A percentile compares a stretch with the other conserved stretches of the same genome.
Conservation (phyloP, 345 rosid species). For the Crucihimalaya himalaica region DNA sequence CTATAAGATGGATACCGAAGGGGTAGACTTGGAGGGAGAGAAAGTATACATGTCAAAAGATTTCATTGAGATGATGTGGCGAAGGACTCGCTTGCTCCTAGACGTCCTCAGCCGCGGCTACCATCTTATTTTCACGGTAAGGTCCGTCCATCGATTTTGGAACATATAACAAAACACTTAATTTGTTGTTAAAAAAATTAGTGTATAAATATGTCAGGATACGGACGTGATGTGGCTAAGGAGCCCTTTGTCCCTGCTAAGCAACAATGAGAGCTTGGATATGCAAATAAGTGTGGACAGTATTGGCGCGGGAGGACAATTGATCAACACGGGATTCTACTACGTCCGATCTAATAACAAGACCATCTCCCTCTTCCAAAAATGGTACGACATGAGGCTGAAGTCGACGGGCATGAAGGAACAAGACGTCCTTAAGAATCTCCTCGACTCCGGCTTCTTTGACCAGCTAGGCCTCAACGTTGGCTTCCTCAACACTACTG, state of each 20-base stretch:
- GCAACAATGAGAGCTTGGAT: conserved; percentile 47
- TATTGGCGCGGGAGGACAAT: conserved; percentile 36
- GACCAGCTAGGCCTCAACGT: conserved; percentile 46
- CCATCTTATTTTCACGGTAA: conserved; percentile 71
- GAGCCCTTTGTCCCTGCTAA: conserved; percentile 54
- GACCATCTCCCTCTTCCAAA: conserved; percentile 57
- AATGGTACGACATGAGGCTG: conserved; percentile 66
- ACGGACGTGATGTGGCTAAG: conserved; percentile 79
- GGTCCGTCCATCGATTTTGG: background rate
- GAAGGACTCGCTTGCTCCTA: conserved; percentile 60
- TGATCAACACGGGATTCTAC: conserved; percentile 76
- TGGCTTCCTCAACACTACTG: conserved; percentile 53
- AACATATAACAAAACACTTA: background rate
- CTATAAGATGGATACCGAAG: conserved; percentile 58
- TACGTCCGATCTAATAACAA: conserved; percentile 64
- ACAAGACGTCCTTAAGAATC: conserved; percentile 63
- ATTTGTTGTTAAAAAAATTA: background rate
- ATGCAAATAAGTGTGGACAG: conserved; percentile 74
- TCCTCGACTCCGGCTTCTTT: conserved; percentile 45
- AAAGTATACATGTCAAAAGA: conserved; percentile 67
- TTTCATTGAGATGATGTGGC: conserved; percentile 89
- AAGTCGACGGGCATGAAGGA: conserved; percentile 59
- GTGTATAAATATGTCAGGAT: conserved; percentile 49
- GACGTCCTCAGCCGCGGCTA: conserved; percentile 73
- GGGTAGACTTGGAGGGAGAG: conserved; percentile 54